These are phyloP conservation scores for Hypoxylon sp. DNA, from an alignment of 2,329 filamentous ascomycete species.

Conservation along the genomic window DNA sequence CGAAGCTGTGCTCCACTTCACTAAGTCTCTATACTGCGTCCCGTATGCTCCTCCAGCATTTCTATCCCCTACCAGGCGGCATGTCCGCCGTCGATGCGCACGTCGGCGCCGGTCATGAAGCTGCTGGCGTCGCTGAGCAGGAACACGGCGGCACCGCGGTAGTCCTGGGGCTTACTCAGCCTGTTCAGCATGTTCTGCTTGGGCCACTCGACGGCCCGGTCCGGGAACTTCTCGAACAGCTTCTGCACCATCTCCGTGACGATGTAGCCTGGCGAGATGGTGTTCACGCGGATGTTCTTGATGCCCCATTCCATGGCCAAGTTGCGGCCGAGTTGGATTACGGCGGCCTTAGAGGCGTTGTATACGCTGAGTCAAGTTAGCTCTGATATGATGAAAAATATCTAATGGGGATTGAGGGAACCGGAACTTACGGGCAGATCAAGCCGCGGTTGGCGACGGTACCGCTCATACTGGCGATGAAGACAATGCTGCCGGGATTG, in stretches of 20 bases:
- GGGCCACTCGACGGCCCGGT: conserved; percentile 78
- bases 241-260: conserved; percentile 86
- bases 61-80: conserved; percentile 64
- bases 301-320: conserved; percentile 81
- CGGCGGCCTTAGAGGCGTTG: conserved; percentile 82
- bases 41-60: neutral
- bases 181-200: conserved; percentile 87
- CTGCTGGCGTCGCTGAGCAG: conserved; percentile 76
- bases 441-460: conserved; percentile 75
- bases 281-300: conserved; percentile 84
- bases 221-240: conserved; percentile 82
- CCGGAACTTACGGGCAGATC: conserved; percentile 69
- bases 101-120: conserved; percentile 79
- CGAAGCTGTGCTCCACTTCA: conserved; percentile 2
- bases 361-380: conserved; percentile 69
- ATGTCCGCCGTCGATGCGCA: conserved; percentile 81
- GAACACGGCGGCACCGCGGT: conserved; percentile 79
- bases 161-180: conserved; percentile 77
- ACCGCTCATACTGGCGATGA: conserved; percentile 80
- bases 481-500: conserved; percentile 72
- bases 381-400: neutral
- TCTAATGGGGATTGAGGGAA: neutral
- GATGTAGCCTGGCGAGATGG: conserved; percentile 84
- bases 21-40: conserved; percentile 22
- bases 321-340: conserved; percentile 79